Evolutionary conservation across 495 filamentous ascomycete genomes (phyloP), one percentile per base, ranked within the genome.

Genomic region (Talaromyces stipitatus): DNA sequence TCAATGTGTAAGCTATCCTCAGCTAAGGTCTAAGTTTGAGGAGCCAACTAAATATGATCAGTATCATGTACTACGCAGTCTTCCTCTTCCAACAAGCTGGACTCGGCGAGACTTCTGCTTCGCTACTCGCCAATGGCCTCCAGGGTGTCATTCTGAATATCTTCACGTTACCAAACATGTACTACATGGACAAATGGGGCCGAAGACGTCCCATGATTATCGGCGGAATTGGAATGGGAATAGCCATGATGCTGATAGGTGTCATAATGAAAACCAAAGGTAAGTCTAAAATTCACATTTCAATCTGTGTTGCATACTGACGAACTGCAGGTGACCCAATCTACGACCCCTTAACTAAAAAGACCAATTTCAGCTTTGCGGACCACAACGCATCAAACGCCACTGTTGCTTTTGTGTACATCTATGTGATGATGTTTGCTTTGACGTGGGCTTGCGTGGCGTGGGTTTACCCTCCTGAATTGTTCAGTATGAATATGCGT

Each of bases 11-110:
- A 58, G 59, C 20, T 32, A 2, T 61, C 23, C 16, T n/a, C n/a
- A n/a, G n/a, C n/a, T n/a, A n/a, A n/a, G n/a, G n/a, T n/a, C n/a
- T n/a, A n/a, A n/a, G n/a, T n/a, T n/a, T n/a, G n/a, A n/a, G n/a
- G n/a, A n/a, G n/a, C n/a, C n/a, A n/a, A n/a, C n/a, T 1, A 24
- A 2, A 3, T n/a, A 2, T 48, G 22, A 14, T n/a, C 24, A 68
- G 64, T 11, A 68, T 68, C 56, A 68, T 67, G 63, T 67, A 67
- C 47, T 67, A 67, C 51, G 65, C 65, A 0, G 65, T 66, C 0
- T 65, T 65, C 23, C 47, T 67, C 3, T 67, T 67, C 48, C 53
- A 65, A 27, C 65, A 67, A 48, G 63, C 65, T 4, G 65, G 65
- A 10, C 57, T 65, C 20, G 38, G 28, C 28, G 28, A n/a, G 22